Conservation (phyloP, 345 rosid species). For the Camelina laxa region DNA sequence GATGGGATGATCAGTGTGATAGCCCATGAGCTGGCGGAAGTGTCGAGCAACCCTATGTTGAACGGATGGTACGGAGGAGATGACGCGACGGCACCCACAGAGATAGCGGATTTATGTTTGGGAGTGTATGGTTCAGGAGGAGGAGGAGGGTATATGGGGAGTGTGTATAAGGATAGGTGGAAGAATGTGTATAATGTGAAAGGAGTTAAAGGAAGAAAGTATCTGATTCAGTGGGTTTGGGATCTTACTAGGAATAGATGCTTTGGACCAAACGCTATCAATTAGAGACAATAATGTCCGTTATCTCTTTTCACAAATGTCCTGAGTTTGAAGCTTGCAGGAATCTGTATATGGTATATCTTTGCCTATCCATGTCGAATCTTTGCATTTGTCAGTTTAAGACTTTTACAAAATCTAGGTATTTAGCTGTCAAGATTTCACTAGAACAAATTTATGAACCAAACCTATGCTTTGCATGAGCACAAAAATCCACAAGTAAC, state of each 20-base stretch:
- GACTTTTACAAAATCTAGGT: slow-evolving; percentile 6
- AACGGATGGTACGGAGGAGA: slow-evolving; percentile 98
- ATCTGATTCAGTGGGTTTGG: slow-evolving; percentile 98
- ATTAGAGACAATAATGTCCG: slow-evolving; percentile 42
- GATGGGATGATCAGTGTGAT: slow-evolving; percentile 98
- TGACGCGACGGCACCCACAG: slow-evolving; percentile 84
- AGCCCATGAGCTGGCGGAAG: slow-evolving; percentile 90
- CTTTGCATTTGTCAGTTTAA: slow-evolving; percentile 10
- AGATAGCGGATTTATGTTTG: slow-evolving; percentile 90
- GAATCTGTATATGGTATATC: slow-evolving; percentile 25
- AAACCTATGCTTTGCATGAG: slow-evolving; percentile 20
- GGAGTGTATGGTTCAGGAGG: slow-evolving; percentile 97
- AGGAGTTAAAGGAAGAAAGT: slow-evolving; percentile 73
- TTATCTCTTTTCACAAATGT: slow-evolving; percentile 19
- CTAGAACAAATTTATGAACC: not conserved
- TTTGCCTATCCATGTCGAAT: slow-evolving; percentile 19
- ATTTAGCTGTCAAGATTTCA: not conserved
- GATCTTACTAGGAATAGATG: slow-evolving; percentile 75
- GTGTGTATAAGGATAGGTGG: slow-evolving; percentile 59
- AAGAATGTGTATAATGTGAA: slow-evolving; percentile 85
- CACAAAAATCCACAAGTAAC: not conserved
- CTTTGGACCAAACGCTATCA: slow-evolving; percentile 91
- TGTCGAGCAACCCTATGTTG: slow-evolving; percentile 87
- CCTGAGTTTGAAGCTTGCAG: slow-evolving; percentile 12
- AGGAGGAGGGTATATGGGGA: slow-evolving; percentile 94